Conservation (phyloP, 257 asterid species). For the Solanum bulbocastanum region DNA sequence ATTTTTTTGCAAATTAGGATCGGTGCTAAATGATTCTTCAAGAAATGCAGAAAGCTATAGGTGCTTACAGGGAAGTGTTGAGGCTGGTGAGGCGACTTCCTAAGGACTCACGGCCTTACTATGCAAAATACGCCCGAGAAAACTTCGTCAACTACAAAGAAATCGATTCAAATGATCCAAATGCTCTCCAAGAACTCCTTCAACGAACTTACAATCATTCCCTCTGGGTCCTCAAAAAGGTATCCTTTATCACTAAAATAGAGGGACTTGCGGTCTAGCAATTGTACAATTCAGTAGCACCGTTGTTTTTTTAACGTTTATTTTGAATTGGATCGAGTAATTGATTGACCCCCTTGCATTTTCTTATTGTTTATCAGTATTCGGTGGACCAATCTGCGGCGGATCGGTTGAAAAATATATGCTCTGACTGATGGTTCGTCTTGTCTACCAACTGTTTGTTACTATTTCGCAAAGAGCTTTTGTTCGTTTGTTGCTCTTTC, state of each 20-base stretch:
- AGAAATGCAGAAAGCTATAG: conserved; percentile 65
- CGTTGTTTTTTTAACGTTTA: not conserved
- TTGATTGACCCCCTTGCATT: not conserved
- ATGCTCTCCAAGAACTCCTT: conserved; percentile 53
- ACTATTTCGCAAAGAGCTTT: conserved; percentile 22
- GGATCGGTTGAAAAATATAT: conserved; percentile 48
- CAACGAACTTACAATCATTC: conserved; percentile 65
- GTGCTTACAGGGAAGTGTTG: conserved; percentile 83
- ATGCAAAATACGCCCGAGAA: conserved; percentile 86
- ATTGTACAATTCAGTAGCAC: not conserved
- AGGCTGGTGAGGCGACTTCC: conserved; percentile 83
- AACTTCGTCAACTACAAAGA: conserved; percentile 94
- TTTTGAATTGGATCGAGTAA: not conserved
- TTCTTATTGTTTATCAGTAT: conserved; percentile 35
- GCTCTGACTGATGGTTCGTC: conserved; percentile 23
- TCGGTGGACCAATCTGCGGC: conserved; percentile 68
- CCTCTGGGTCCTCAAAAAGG: conserved; percentile 87
- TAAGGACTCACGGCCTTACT: conserved; percentile 55
- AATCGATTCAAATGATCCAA: conserved; percentile 38
- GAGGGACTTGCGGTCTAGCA: not conserved
- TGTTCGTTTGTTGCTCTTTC: not conserved
- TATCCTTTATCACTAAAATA: not conserved
- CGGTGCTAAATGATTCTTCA: not conserved
- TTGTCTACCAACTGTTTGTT: conserved; percentile 44
- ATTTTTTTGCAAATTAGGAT: not conserved